Base-by-base conservation (phyloP, 148 eudicot genomes). In the Rhododendron ovatum region DNA sequence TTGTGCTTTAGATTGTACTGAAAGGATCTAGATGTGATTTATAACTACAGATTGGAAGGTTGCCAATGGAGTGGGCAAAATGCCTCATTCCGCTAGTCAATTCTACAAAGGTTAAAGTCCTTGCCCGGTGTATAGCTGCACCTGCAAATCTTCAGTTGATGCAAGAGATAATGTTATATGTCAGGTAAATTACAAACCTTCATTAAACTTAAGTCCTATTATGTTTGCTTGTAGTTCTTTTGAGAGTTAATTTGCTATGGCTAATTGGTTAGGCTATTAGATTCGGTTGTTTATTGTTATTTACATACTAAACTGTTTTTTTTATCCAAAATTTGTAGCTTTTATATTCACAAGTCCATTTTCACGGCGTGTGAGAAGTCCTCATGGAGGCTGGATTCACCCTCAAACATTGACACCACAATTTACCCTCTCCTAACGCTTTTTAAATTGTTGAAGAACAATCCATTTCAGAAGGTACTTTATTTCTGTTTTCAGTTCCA, bases 61-160 rank as follows among this genome's bases (percentile, higher is more conserved):
- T 94, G 84, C 95, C 96, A 24, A 91, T 90, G 93, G 96, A 94
- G 83, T 94, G 96, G 96, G 88, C 93, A 28, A 92, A 92, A 39
- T 94, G 96, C 89, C 92, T 94, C 45, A 86, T 91, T 85, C 96
- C 96, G 12, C 96, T 94, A 69, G 96, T 92, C 8, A 91, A 86
- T 84, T 91, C 93, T 61, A 65, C 85, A 4, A 92, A 91, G 88
- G 94, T 92, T 77, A 94, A 92, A 84, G 92, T 92, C 86, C 92
- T 86, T 86, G 92, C 92, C 45, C 85, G 92, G 35, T 94, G 95
- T 81, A 75, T 92, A 33, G 91, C 88, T 90, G 94, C 90, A 7
- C 96, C 96, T 30, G 1, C 48, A 33, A 90, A 79, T 90, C 91
- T 94, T 78, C 76, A 59, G 22, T 53, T 92, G 89, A 90, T 91